Percentiles rank a stretch among this genome's conserved stretches.
Conservation (phyloP, 2,329 filamentous ascomycete genomes). For the Phaeosphaeria sp. region DNA sequence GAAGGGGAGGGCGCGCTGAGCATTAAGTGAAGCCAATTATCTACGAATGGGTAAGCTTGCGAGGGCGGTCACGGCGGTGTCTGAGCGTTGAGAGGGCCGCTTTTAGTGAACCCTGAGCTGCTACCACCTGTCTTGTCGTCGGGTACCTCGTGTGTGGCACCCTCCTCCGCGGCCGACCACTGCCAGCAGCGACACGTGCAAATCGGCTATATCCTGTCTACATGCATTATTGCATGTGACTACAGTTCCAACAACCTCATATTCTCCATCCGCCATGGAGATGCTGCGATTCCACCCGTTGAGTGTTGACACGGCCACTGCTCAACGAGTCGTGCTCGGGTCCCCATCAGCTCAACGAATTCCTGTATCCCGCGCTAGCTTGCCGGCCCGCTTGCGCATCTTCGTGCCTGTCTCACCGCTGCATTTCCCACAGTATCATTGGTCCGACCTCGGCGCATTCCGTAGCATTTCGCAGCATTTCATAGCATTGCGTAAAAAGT, state of each 20-base stretch:
- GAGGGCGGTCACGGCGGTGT: constrained; percentile 27
- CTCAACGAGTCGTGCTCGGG: constrained; percentile 23
- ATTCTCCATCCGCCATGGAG: background rate
- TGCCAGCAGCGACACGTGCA: background rate
- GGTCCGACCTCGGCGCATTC: background rate
- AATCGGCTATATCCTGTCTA: background rate
- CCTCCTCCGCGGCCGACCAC: background rate
- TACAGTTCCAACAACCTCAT: background rate
- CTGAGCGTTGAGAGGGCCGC: constrained; percentile 17
- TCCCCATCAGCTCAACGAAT: constrained; percentile 26
- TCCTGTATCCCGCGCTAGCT: constrained; percentile 11
- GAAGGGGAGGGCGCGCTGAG: constrained; percentile 12
- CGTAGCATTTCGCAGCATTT: background rate
- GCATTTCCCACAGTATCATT: background rate
- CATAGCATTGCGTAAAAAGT: background rate
- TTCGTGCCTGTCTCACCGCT: constrained; percentile 7
- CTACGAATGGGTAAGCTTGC: constrained; percentile 15
- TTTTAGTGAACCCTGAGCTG: constrained; percentile 1
- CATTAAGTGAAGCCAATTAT: background rate
- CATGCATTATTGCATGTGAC: background rate
- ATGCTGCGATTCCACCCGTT: background rate
- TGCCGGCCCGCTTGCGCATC: constrained; percentile 3
- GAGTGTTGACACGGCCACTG: constrained; percentile 11
- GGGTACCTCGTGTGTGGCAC: background rate
- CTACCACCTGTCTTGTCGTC: constrained; percentile 3